Percentiles rank a stretch among this genome's conserved stretches.
These are phyloP conservation scores for Juglanconis sp. DNA, from an alignment of 2,329 filamentous ascomycete species.

Conservation along the genomic window DNA sequence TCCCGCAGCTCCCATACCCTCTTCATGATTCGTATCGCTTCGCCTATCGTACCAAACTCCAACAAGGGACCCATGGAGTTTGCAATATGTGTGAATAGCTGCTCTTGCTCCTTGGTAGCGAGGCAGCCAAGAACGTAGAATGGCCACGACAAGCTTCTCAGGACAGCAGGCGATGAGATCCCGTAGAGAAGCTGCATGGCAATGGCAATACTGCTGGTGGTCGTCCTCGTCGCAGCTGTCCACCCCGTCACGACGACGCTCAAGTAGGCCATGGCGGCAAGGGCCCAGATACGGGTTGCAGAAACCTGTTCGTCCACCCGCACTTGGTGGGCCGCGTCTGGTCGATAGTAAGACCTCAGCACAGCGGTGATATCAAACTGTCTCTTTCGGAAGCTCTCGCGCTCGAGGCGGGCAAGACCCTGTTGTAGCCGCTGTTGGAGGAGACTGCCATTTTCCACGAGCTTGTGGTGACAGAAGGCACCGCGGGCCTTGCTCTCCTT, in stretches of 20 bases:
- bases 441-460: constrained; percentile 11
- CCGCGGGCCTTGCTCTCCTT: constrained; percentile 38
- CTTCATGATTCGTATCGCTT: constrained; percentile 23
- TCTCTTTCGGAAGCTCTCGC: constrained; percentile 19
- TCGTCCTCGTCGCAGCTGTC: constrained; percentile 21
- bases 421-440: constrained; percentile 20
- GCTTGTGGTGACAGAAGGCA: constrained; percentile 34
- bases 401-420: constrained; percentile 15
- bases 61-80: constrained; percentile 23
- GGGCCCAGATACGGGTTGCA: constrained; percentile 27
- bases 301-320: constrained; percentile 18
- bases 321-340: constrained; percentile 10
- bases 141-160: constrained; percentile 27
- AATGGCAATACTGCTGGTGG: constrained; percentile 20
- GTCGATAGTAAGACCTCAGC: constrained; percentile 11
- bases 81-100: constrained; percentile 23
- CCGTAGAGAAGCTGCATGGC: constrained; percentile 21
- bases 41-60: constrained; percentile 25
- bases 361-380: constrained; percentile 17
- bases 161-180: constrained; percentile 21
- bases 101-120: constrained; percentile 20
- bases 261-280: constrained; percentile 25
- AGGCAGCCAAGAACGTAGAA: constrained; percentile 28
- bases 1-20: constrained; percentile 23
- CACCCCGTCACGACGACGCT: constrained; percentile 24